Percentiles rank a stretch among this genome's conserved stretches.
These are phyloP conservation scores for Durio zibethinus DNA, from an alignment of 345 rosid species.

Conservation along the genomic window DNA sequence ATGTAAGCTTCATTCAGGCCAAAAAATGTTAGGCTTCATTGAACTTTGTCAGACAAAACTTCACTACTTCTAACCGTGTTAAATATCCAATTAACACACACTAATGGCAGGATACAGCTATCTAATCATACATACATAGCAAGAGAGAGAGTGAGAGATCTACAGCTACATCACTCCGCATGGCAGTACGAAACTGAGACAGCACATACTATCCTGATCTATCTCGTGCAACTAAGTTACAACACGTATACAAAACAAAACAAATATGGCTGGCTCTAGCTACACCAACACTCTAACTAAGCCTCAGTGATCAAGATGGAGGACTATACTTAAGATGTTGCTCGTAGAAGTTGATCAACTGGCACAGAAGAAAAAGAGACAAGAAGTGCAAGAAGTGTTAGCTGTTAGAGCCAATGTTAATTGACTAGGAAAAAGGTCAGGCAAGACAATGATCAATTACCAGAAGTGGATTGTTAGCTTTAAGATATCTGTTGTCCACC, in stretches of 20 bases:
- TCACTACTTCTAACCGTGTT: not conserved
- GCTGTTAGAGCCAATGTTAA: not conserved
- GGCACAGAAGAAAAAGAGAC: conserved; percentile 7
- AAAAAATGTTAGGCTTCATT: not conserved
- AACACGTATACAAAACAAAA: not conserved
- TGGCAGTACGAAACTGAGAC: not conserved
- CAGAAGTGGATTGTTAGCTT: conserved; percentile 81
- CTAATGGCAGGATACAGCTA: not conserved
- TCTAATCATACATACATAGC: not conserved
- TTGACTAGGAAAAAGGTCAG: not conserved
- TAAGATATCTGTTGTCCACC: conserved; percentile 82
- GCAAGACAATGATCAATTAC: conserved; percentile 36
- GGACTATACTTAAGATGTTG: conserved; percentile 11
- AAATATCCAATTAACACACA: not conserved
- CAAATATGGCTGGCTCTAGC: not conserved
- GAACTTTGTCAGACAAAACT: not conserved
- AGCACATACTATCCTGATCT: not conserved
- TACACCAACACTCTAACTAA: not conserved
- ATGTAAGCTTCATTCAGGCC: not conserved
- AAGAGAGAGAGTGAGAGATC: not conserved
- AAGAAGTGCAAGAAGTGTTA: not conserved
- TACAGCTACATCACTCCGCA: not conserved
- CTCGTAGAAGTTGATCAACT: conserved; percentile 61
- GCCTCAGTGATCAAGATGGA: conserved; percentile 1
- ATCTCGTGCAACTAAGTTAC: not conserved